Evolutionary conservation across 306 rosid genomes (phyloP).

Genomic region (Sindora glabra): DNA sequence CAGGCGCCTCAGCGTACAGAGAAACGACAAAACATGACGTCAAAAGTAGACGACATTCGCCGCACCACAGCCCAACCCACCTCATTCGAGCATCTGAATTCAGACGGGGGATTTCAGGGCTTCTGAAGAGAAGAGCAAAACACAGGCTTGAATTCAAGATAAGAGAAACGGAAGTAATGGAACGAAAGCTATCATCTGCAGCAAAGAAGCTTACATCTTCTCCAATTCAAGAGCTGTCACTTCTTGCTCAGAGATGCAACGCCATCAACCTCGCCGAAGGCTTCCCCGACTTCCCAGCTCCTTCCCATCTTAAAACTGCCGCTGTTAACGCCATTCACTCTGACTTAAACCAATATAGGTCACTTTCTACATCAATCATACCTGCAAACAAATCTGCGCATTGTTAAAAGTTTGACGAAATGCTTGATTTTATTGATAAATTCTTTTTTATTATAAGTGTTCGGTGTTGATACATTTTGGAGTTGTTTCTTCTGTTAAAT

Average conservation of each 20-base stretch:
- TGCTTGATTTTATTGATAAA: too few species aligned
- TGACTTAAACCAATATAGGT: slow-evolving; percentile 79
- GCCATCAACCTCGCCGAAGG: slow-evolving; percentile 93
- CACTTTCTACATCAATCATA: background rate
- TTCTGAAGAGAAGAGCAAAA: background rate
- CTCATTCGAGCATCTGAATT: too few species aligned
- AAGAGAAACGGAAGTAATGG: slow-evolving; percentile 30
- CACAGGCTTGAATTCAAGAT: background rate
- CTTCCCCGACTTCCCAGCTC: slow-evolving; percentile 81
- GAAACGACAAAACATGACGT: too few species aligned
- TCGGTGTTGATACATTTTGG: too few species aligned
- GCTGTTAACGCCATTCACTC: slow-evolving; percentile 74
- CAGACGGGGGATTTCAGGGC: too few species aligned
- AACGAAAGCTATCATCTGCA: slow-evolving; percentile 39
- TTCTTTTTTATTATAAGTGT: too few species aligned
- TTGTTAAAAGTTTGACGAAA: too few species aligned
- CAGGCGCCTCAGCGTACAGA: too few species aligned
- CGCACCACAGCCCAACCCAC: too few species aligned
- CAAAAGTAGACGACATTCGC: too few species aligned
- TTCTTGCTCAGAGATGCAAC: slow-evolving; percentile 59
- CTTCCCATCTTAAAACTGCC: slow-evolving; percentile 49
- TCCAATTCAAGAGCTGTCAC: slow-evolving; percentile 74
- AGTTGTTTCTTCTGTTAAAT: too few species aligned
- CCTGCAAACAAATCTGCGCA: too few species aligned
- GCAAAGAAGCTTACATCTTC: slow-evolving; percentile 66